Evolutionary conservation across 306 rosid species (phyloP).

Genomic region (Pueraria montana): DNA sequence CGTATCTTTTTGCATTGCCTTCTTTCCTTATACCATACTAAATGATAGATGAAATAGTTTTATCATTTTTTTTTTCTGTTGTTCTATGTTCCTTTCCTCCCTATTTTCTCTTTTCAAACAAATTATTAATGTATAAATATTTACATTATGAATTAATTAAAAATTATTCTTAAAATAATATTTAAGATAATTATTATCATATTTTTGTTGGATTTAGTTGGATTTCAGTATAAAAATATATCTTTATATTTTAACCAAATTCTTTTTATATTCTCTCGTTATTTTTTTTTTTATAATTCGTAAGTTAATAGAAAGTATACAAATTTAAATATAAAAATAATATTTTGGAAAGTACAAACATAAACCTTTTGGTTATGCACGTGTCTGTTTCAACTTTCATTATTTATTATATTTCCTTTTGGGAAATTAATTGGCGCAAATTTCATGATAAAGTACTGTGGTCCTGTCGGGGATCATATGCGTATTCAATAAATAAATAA

Average conservation of each 20-base stretch:
- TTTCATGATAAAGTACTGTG: not conserved
- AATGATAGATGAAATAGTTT: not conserved
- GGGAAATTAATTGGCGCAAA: not conserved
- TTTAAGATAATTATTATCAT: too few species aligned
- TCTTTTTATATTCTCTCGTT: not conserved
- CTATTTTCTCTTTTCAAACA: not conserved
- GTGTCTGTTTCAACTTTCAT: not conserved
- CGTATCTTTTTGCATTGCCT: too few species aligned
- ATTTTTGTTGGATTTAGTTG: too few species aligned
- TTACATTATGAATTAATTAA: too few species aligned
- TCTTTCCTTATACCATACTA: not conserved
- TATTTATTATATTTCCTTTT: not conserved
- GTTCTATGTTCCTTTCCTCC: not conserved
- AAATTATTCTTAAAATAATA: not conserved
- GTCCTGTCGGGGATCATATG: not conserved
- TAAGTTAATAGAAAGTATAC: not conserved
- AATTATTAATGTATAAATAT: too few species aligned
- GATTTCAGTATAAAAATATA: not conserved
- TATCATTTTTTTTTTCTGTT: not conserved
- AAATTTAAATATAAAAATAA: not conserved
- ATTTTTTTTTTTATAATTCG: not conserved
- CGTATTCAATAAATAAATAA: not conserved
- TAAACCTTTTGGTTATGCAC: not conserved
- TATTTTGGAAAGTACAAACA: constrained; percentile 1
- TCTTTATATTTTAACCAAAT: not conserved